Evolutionary conservation across 2,329 filamentous ascomycete genomes (phyloP), one percentile per base, ranked within the genome.

Genomic region (Penicillium oxalicum): DNA sequence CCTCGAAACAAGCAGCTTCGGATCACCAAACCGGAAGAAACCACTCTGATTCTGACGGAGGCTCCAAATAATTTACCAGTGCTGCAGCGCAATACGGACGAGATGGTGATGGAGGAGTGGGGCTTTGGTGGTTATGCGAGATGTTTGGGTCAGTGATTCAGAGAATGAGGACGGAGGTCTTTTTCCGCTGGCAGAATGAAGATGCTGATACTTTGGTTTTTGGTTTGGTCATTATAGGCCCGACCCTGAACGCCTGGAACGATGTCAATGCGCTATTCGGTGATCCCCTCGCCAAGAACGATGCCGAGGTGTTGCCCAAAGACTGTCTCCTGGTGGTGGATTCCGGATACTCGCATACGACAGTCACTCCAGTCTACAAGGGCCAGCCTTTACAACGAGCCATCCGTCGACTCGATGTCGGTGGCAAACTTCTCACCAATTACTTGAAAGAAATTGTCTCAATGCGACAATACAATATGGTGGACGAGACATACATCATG

Each of bases 91-190:
- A 93, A 96, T 66, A 90, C 88, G 59, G 93, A 98, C 63, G 91
- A 98, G 73, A 89, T 98, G 64, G 82, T 97, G 1, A 97, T 98
- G 74, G 93, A 98, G 65, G 91, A 97, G 66, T 98, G 93, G 73
- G 88, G 88, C 2, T 98, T 98, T 69, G 81, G 85, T 9, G 86
- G 87, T 57, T 95, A 95, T 70, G 86, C 86, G 56, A 82, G 93
- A 52, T 84, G 81, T 49, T 74, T 87, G 55, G 87, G 87, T 79
- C 65, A 58, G 74, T 40, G 39, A 25, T 7, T 18, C 18, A 18
- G 6, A 25, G 34, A 25, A 40, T 39, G 5, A 40, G 36, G 9
- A 6, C 13, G 4, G 12, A 5, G 5, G 5, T 5, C 0, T 25
- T 18, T 9, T 36, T 18, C 1, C 2, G 44, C 28, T 24, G 29